These are phyloP conservation scores for Gracilariopsis chorda DNA, from an alignment of 23 red algal genomes.

Conservation along the genomic window DNA sequence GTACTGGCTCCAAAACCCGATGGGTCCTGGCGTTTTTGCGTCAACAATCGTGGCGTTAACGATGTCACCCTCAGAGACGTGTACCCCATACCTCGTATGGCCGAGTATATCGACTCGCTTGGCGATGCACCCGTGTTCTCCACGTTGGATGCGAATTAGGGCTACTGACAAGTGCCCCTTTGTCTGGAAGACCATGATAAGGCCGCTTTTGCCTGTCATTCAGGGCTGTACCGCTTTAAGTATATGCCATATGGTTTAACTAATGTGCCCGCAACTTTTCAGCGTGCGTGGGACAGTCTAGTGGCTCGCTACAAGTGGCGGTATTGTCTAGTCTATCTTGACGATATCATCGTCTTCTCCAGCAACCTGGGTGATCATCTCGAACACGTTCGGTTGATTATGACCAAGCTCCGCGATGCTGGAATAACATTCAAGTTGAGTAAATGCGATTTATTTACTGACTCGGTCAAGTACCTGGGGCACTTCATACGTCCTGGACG, in stretches of 20 bases:
- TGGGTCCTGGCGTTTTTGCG: slow-evolving; percentile 22
- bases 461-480: slow-evolving; percentile 20
- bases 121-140: not conserved
- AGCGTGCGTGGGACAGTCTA: not conserved
- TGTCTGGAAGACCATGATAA: not conserved
- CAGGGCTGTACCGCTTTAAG: not conserved
- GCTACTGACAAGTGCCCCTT: slow-evolving; percentile 12
- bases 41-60: slow-evolving; percentile 1
- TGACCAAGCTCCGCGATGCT: not conserved
- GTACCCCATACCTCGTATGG: slow-evolving; percentile 32
- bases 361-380: not conserved
- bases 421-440: not conserved
- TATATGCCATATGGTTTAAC: slow-evolving; percentile 14
- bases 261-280: not conserved
- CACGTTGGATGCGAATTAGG: not conserved
- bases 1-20: not conserved
- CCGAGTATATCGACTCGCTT: slow-evolving; percentile 16
- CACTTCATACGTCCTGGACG: slow-evolving; percentile 16
- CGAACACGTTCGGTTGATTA: not conserved
- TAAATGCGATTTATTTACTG: slow-evolving; percentile 28
- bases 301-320: not conserved
- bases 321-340: not conserved
- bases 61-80: not conserved
- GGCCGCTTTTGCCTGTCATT: not conserved
- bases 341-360: not conserved